Conservation (phyloP, 208 protist genomes). For the Porcisia deanei region DNA sequence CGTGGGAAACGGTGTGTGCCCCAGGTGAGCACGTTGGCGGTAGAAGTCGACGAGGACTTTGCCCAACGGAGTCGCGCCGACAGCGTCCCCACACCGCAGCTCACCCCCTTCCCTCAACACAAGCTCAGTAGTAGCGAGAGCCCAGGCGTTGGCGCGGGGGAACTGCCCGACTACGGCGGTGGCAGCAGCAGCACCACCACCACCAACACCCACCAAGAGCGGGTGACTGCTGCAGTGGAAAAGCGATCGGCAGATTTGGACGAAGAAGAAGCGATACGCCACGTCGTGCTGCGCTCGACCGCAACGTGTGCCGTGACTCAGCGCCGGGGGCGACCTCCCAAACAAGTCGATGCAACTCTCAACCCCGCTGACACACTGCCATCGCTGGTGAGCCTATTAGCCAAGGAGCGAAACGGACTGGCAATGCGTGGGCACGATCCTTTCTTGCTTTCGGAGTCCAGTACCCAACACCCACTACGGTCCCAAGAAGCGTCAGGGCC, state of each 20-base stretch:
- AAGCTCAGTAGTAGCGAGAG: background rate
- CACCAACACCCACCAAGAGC: background rate
- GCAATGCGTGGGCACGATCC: background rate
- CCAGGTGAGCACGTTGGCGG: background rate
- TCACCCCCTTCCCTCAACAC: constrained; percentile 1
- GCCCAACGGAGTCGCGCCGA: background rate
- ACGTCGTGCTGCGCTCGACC: constrained; percentile 36
- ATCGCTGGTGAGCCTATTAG: background rate
- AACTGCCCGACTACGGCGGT: background rate
- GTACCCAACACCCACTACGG: constrained; percentile 1
- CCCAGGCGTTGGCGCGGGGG: background rate
- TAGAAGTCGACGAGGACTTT: background rate
- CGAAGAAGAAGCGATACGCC: constrained; percentile 35
- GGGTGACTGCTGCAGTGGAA: background rate
- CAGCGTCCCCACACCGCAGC: constrained; percentile 1
- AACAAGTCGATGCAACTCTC: background rate
- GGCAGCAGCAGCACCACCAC: background rate
- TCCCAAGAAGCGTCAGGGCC: background rate
- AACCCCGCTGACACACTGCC: background rate
- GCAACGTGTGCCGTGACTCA: constrained; percentile 18
- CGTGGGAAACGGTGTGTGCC: background rate
- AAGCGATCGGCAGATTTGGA: background rate
- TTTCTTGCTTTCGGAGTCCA: background rate
- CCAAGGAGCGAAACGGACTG: background rate
- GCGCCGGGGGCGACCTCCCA: constrained; percentile 7